Evolutionary conservation across 306 rosid genomes (phyloP).

Genomic region (Gynostemma pentaphyllum): DNA sequence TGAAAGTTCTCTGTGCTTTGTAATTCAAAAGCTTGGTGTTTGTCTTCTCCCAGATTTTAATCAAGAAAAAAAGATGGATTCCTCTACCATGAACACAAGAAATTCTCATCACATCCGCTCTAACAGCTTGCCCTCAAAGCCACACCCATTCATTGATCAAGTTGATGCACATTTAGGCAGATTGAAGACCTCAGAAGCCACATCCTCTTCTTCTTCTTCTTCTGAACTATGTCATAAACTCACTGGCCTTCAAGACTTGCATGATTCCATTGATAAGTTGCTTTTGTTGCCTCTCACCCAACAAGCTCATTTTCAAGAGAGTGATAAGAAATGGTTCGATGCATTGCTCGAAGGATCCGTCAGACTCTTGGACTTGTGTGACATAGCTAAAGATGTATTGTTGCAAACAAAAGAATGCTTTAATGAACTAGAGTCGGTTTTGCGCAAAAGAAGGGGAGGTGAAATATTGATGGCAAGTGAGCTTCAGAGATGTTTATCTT

Average conservation of each 20-base stretch:
- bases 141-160: constrained; percentile 11
- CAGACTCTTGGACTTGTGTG: constrained; percentile 18
- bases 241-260: no score
- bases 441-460: constrained; percentile 17
- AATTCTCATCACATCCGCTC: constrained; percentile 9
- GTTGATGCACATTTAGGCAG: constrained; percentile 1
- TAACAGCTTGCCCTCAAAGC: no score
- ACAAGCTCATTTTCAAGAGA: constrained; percentile 6
- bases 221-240: constrained; percentile 6
- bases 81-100: no score
- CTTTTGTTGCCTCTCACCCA: constrained; percentile 18
- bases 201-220: constrained; percentile 11
- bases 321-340: constrained; percentile 2
- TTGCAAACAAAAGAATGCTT: constrained; percentile 12
- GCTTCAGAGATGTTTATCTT: constrained; percentile 13
- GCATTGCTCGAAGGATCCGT: constrained; percentile 24
- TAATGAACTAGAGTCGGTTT: constrained; percentile 13
- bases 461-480: constrained; percentile 12
- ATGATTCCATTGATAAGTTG: constrained; percentile 18
- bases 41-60: not conserved
- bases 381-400: constrained; percentile 19
- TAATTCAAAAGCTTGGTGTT: not conserved
- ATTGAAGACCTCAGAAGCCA: constrained; percentile 3
- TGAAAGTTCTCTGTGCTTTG: no score
- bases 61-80: not conserved